Conservation (phyloP, 2,329 filamentous ascomycete genomes). For the Fusarium sp. region DNA sequence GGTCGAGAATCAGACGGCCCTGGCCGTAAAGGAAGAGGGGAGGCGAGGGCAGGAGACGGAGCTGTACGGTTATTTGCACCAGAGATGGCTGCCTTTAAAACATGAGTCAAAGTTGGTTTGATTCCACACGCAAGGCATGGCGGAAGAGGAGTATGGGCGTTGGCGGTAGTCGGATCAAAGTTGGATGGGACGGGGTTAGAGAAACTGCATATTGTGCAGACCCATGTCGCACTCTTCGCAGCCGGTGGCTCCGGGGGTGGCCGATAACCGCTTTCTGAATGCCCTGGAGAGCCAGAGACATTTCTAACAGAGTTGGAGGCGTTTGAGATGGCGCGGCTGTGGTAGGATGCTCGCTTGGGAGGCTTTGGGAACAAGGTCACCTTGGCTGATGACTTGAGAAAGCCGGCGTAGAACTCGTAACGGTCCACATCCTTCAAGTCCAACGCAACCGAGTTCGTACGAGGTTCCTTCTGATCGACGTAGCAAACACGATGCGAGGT, state of each 20-base stretch:
- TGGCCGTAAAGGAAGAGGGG: constrained; percentile 49
- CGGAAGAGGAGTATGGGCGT: constrained; percentile 80
- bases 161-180: constrained; percentile 88
- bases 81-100: constrained; percentile 88
- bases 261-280: constrained; percentile 57
- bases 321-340: constrained; percentile 63
- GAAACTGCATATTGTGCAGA: constrained; percentile 95
- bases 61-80: constrained; percentile 71
- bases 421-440: constrained; percentile 92
- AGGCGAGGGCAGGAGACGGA: constrained; percentile 25
- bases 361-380: constrained; percentile 89
- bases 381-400: constrained; percentile 94
- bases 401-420: constrained; percentile 91
- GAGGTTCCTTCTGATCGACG: constrained; percentile 87
- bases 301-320: constrained; percentile 60
- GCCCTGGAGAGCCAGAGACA: constrained; percentile 59
- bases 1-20: constrained; percentile 25
- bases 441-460: constrained; percentile 85
- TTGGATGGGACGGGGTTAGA: constrained; percentile 93
- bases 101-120: constrained; percentile 83
- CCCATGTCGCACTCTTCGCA: constrained; percentile 81
- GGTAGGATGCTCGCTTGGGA: constrained; percentile 71
- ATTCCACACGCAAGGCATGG: constrained; percentile 95
- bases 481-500: constrained; percentile 97
- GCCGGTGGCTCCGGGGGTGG: constrained; percentile 55